Conservation (phyloP, 768 basidiomycete species). For the Trametes gibbosa region DNA sequence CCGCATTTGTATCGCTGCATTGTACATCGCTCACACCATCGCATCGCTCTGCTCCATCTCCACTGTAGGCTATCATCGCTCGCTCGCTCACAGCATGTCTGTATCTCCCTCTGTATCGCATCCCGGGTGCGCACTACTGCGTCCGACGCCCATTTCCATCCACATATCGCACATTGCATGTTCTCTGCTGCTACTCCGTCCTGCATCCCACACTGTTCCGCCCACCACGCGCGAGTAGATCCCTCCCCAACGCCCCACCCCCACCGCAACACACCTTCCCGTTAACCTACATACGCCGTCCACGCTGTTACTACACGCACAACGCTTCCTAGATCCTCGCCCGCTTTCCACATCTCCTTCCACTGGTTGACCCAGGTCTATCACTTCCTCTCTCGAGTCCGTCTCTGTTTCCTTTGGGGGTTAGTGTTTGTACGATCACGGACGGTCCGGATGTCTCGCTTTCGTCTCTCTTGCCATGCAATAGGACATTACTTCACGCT, state of each 20-base stretch:
- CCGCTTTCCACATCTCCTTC: neutral
- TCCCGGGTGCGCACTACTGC: neutral
- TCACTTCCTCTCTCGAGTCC: neutral
- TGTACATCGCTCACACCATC: neutral
- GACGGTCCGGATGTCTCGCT: neutral
- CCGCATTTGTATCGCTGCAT: neutral
- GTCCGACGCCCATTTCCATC: neutral
- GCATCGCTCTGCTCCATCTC: neutral
- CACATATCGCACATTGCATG: neutral
- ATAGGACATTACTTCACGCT: no score
- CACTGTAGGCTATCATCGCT: constrained; percentile 5
- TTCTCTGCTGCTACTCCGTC: neutral
- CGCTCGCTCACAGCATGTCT: neutral
- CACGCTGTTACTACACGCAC: neutral
- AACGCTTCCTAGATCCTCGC: neutral
- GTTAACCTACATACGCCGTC: neutral
- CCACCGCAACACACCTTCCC: neutral
- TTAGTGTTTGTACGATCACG: neutral
- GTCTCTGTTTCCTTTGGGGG: neutral
- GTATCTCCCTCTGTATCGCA: neutral
- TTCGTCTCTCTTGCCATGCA: no score
- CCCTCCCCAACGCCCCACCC: no score
- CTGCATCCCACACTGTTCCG: neutral
- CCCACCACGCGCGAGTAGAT: neutral
- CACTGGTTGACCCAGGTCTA: neutral